Conservation (phyloP, 305 asterid species). For the Plantago coronopus region DNA sequence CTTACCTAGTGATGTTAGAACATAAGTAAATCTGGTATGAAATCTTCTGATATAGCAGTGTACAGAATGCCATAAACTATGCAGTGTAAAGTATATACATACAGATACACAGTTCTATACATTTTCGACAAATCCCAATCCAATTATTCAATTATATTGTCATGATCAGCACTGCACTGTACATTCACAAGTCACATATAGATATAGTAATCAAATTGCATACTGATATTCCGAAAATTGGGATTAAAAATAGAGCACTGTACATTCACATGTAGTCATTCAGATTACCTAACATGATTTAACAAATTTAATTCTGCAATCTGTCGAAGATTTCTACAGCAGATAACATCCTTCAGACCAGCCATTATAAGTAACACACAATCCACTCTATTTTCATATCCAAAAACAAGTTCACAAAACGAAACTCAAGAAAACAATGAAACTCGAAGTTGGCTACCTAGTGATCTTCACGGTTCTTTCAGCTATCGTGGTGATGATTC, state of each 20-base stretch:
- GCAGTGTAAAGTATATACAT: background rate
- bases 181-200: background rate
- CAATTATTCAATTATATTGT: too few species aligned
- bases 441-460: background rate
- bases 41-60: background rate
- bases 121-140: too few species aligned
- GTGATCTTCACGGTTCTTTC: background rate
- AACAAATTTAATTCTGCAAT: too few species aligned
- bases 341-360: too few species aligned
- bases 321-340: too few species aligned
- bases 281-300: too few species aligned
- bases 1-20: background rate
- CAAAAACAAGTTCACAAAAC: too few species aligned
- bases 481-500: background rate
- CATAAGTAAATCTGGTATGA: too few species aligned
- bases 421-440: background rate
- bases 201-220: too few species aligned
- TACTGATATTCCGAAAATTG: background rate
- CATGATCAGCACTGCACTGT: background rate
- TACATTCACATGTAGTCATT: background rate
- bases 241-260: background rate
- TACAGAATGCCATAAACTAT: background rate
- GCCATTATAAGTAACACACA: background rate
- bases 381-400: background rate
- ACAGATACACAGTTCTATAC: too few species aligned